Base-by-base conservation (phyloP, 495 filamentous ascomycete genomes). In the Xylaria palmicola region DNA sequence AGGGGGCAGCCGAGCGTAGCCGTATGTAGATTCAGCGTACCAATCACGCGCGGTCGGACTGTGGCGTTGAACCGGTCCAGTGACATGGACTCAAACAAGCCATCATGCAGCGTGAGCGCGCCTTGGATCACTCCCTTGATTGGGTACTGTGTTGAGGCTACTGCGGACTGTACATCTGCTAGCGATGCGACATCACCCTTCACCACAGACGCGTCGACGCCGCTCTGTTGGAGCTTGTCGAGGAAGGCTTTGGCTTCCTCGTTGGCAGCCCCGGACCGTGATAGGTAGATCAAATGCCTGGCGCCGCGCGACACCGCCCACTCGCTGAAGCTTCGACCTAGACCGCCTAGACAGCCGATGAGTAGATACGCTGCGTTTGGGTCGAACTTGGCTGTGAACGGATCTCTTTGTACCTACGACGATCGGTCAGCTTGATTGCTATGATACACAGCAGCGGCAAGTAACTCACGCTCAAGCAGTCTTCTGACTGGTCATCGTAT, bases 221-320 rank as follows among this genome's bases (percentile, higher is more conserved):
- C 59, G 48, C 60, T 65, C 40, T 62, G 55, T 9, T 62, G 40
- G 2, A 81, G 67, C 15, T 78, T 69, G 10, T 70, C 40, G 7
- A 78, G 58, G 13, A 79, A 67, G 0, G 41, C 60, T 26, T 27
- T 26, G 29, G 52, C 54, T 48, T 62, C 56, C 10, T 51, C 36
- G 8, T 43, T 59, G n/a, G 56, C 48, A 10, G 56, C 66, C 43
- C 80, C 82, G 12, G 72, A 76, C 22, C 85, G 75, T 15, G 81
- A 82, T 13, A 86, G 57, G 39, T 86, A 73, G 0, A 82, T 70
- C 3, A 88, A 61, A 50, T 84, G 66, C 13, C 67, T 68, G 5
- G 85, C 86, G 17, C 84, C 84, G 26, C 76, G 72, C 7, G 73
- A 60, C 12, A 78, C 75, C 69, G 87, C 72, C 79, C 77, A 83